These are phyloP conservation scores for Mallotus japonicus DNA, from an alignment of 441 rosid genomes.

Conservation along the genomic window DNA sequence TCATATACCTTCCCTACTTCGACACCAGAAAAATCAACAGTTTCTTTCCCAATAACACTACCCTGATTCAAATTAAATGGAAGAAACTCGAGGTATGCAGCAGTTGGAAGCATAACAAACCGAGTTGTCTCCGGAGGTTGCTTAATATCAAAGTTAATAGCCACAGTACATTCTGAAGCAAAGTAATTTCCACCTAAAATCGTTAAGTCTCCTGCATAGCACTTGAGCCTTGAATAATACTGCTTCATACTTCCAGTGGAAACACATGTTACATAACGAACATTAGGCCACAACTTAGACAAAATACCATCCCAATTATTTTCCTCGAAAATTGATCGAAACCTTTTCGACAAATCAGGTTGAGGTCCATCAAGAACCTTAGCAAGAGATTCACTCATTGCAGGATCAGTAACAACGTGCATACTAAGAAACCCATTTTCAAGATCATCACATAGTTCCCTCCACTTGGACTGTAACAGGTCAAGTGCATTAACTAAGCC, in stretches of 20 bases:
- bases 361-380: too few relatives aligned
- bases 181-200: conserved; percentile 48
- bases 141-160: conserved; percentile 39
- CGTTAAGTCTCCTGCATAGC: conserved; percentile 41
- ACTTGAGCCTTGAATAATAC: conserved; percentile 42
- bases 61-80: conserved; percentile 29
- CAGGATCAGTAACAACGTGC: too few relatives aligned
- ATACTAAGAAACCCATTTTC: too few relatives aligned
- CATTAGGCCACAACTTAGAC: conserved; percentile 43
- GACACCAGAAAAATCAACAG: conserved; percentile 36
- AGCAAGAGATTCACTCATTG: too few relatives aligned
- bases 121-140: conserved; percentile 41
- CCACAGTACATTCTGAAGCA: conserved; percentile 48
- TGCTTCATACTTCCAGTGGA: conserved; percentile 53
- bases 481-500: too few relatives aligned
- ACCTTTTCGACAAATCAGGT: too few relatives aligned
- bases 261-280: conserved; percentile 41
- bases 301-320: conserved; percentile 43
- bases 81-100: conserved; percentile 51
- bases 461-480: too few relatives aligned
- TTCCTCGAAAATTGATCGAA: background rate
- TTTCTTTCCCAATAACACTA: conserved; percentile 28
- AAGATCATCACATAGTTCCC: too few relatives aligned
- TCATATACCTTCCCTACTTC: conserved; percentile 48
- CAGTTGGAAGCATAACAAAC: conserved; percentile 46